These are phyloP conservation scores for Hemileia vastatrix DNA, from an alignment of 1,284 basidiomycete genomes.

Conservation along the genomic window DNA sequence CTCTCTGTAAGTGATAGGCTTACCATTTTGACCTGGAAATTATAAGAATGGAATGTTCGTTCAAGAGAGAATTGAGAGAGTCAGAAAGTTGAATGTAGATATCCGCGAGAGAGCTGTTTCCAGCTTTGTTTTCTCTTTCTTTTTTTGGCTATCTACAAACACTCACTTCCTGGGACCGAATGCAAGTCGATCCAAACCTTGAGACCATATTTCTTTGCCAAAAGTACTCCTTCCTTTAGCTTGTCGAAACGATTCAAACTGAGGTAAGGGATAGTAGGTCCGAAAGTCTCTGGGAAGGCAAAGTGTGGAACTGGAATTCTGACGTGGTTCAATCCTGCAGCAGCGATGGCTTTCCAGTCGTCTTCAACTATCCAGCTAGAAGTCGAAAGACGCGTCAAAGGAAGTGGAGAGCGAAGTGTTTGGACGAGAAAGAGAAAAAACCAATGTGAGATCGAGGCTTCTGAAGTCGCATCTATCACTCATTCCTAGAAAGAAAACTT, in stretches of 20 bases:
- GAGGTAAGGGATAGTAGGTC: constrained; percentile 4
- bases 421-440: constrained; percentile 2
- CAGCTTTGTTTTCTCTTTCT: too few species aligned
- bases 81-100: too few species aligned
- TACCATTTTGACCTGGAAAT: too few species aligned
- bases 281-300: constrained; percentile 3
- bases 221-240: constrained; percentile 13
- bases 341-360: constrained; percentile 21
- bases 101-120: too few species aligned
- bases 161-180: too few species aligned
- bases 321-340: constrained; percentile 25
- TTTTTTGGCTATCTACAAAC: too few species aligned
- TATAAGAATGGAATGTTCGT: too few species aligned
- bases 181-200: constrained; percentile 21
- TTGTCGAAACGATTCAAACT: too few species aligned
- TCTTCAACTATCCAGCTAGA: constrained; percentile 17
- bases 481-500: too few species aligned
- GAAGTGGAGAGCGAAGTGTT: neutral
- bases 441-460: neutral
- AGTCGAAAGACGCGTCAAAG: neutral
- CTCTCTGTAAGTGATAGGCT: too few species aligned
- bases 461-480: too few species aligned
- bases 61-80: too few species aligned
- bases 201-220: constrained; percentile 5
- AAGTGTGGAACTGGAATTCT: constrained; percentile 11